Percentiles rank a stretch among this genome's conserved stretches.
Evolutionary conservation across 73 alveolate genomes (phyloP).

Genomic region (Uronychia binucleata): DNA sequence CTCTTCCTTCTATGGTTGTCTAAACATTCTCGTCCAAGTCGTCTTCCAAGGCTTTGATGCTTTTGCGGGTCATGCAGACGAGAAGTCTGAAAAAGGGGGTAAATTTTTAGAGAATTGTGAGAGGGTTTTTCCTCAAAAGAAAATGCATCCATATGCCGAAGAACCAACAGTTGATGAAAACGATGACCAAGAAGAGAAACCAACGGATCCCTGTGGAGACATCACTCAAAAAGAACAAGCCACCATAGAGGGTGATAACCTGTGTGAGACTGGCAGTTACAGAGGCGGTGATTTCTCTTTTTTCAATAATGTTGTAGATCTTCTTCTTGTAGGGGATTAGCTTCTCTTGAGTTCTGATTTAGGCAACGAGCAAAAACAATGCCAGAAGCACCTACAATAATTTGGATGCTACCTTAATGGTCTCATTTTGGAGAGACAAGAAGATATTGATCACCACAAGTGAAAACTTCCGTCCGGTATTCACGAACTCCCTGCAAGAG

Average conservation of each 20-base stretch:
- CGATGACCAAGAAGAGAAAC: neutral
- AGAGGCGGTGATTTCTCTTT: neutral
- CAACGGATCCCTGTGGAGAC: neutral
- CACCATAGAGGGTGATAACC: neutral
- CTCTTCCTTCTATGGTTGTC: neutral
- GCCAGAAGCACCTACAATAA: slow-evolving; percentile 23
- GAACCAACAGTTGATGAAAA: neutral
- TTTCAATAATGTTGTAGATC: neutral
- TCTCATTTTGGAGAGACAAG: slow-evolving; percentile 21
- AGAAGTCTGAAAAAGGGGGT: neutral
- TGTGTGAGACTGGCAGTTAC: neutral
- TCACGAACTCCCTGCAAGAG: slow-evolving; percentile 24
- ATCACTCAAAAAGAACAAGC: neutral
- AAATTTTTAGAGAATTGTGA: neutral
- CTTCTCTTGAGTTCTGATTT: slow-evolving; percentile 7
- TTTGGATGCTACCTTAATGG: slow-evolving; percentile 7
- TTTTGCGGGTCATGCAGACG: neutral
- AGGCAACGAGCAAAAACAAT: slow-evolving; percentile 21
- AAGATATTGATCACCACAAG: slow-evolving; percentile 24
- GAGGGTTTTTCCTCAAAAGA: neutral
- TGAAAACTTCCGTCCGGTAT: slow-evolving; percentile 34
- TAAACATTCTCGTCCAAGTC: neutral
- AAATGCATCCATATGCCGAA: neutral
- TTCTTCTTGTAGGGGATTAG: slow-evolving; percentile 26
- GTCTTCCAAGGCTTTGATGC: neutral